Evolutionary conservation across 305 asterid species (phyloP).

Genomic region (Nicotiana rustica): DNA sequence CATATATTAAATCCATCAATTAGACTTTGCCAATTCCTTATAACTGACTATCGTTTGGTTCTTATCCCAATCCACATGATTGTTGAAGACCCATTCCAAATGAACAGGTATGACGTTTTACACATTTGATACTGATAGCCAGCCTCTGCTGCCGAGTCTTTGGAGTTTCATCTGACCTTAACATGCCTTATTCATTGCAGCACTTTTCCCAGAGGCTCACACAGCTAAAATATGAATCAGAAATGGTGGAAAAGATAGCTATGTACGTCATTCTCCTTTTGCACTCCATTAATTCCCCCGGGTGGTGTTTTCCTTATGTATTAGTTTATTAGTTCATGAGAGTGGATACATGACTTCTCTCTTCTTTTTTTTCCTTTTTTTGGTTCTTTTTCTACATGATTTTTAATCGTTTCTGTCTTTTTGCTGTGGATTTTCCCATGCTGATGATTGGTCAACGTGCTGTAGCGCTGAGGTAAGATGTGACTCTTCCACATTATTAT

Average conservation of each 20-base stretch:
- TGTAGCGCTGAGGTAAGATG: conserved; percentile 23
- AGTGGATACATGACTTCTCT: neutral
- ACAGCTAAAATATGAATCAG: conserved; percentile 58
- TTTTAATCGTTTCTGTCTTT: conserved; percentile 40
- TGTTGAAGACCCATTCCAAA: conserved; percentile 55
- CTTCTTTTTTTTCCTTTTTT: neutral
- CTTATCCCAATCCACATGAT: neutral
- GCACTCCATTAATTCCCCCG: neutral
- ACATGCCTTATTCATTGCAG: conserved; percentile 45
- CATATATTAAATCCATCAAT: conserved; percentile 9
- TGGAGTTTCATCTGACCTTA: conserved; percentile 19
- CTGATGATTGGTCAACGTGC: neutral
- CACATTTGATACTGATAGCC: neutral
- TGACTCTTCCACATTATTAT: neutral
- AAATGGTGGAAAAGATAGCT: conserved; percentile 68
- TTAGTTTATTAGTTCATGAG: neutral
- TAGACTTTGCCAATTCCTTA: neutral
- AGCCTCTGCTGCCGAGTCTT: neutral
- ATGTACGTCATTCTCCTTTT: conserved; percentile 45
- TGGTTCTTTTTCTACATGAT: conserved; percentile 27
- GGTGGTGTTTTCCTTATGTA: neutral
- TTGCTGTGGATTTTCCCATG: conserved; percentile 1
- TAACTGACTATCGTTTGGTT: conserved; percentile 4
- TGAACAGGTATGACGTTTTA: conserved; percentile 52
- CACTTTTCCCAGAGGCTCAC: conserved; percentile 54